Evolutionary conservation across 345 rosid genomes (phyloP).

Genomic region (Alliaria petiolata): DNA sequence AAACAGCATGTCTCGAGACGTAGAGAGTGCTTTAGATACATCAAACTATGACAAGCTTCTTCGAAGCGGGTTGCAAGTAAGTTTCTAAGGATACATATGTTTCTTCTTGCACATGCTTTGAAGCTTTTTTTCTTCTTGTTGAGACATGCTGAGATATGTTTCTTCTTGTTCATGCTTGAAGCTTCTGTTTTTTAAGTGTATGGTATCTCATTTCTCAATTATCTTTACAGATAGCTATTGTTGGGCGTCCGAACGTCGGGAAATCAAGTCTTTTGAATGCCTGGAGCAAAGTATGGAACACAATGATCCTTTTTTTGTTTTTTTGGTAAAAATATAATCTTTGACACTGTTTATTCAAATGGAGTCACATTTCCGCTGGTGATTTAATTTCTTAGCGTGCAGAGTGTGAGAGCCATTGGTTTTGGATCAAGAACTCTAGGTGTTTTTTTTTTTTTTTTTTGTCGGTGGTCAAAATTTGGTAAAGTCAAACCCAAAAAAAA

Average conservation of each 20-base stretch:
- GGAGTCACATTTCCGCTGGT: constrained; percentile 29
- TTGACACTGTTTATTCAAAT: neutral
- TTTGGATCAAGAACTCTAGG: too few relatives aligned
- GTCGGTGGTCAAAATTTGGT: too few relatives aligned
- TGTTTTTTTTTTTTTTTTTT: too few relatives aligned
- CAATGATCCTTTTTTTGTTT: neutral
- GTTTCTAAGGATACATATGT: neutral
- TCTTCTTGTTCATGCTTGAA: neutral
- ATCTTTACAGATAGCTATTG: constrained; percentile 64
- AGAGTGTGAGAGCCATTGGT: constrained; percentile 98
- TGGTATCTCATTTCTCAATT: neutral
- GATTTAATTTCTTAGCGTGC: constrained; percentile 63
- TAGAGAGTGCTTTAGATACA: constrained; percentile 76
- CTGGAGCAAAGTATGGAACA: constrained; percentile 85
- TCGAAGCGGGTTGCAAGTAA: constrained; percentile 86
- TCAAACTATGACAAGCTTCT: constrained; percentile 93
- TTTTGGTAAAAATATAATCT: neutral
- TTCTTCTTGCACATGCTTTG: too few relatives aligned
- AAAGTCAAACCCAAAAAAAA: too few relatives aligned
- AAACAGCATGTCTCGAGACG: constrained; percentile 56
- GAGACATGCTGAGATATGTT: neutral
- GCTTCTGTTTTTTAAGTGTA: neutral
- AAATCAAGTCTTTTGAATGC: constrained; percentile 91
- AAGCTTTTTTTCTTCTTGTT: too few relatives aligned
- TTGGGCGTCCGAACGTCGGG: constrained; percentile 95